These are phyloP conservation scores for Omphalotus guepiniiformis DNA, from an alignment of 768 basidiomycete genomes.

Conservation along the genomic window DNA sequence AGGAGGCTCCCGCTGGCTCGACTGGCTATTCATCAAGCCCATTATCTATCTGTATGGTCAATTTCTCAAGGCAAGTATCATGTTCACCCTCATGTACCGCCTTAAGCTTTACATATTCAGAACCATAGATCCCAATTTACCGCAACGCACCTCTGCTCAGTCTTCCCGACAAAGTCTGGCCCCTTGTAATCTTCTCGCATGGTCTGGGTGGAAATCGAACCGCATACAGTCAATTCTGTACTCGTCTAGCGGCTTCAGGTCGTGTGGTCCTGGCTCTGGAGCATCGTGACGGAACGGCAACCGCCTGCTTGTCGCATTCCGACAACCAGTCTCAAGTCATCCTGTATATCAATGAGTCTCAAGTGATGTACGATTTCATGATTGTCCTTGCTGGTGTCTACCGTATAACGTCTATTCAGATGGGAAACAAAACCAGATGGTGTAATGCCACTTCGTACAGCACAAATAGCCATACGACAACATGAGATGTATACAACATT, in stretches of 20 bases:
- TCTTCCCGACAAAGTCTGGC: conserved; percentile 45
- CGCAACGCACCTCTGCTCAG: conserved; percentile 49
- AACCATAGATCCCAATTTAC: conserved; percentile 54
- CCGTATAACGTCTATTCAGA: conserved; percentile 15
- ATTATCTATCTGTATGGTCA: conserved; percentile 47
- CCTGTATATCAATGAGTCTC: conserved; percentile 53
- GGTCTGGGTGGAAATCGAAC: conserved; percentile 74
- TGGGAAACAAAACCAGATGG: conserved; percentile 21
- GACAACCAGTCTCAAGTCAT: conserved; percentile 22
- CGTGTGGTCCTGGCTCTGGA: conserved; percentile 79
- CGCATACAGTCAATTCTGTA: conserved; percentile 73
- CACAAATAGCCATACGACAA: conserved; percentile 69
- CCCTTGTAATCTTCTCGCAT: conserved; percentile 81
- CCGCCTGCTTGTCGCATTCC: conserved; percentile 38
- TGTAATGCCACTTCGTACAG: conserved; percentile 47
- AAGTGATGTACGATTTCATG: conserved; percentile 55
- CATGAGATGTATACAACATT: conserved; percentile 67
- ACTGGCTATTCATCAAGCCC: conserved; percentile 32
- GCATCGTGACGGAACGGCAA: conserved; percentile 78
- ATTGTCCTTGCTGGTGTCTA: not conserved
- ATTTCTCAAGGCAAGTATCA: conserved; percentile 37
- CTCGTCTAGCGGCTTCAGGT: conserved; percentile 70
- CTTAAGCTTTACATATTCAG: not conserved
- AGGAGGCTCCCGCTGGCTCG: conserved; percentile 37
- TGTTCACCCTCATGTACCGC: not conserved